Evolutionary conservation across 2,329 filamentous ascomycete species (phyloP).

Genomic region (Ophiocordyceps australis): DNA sequence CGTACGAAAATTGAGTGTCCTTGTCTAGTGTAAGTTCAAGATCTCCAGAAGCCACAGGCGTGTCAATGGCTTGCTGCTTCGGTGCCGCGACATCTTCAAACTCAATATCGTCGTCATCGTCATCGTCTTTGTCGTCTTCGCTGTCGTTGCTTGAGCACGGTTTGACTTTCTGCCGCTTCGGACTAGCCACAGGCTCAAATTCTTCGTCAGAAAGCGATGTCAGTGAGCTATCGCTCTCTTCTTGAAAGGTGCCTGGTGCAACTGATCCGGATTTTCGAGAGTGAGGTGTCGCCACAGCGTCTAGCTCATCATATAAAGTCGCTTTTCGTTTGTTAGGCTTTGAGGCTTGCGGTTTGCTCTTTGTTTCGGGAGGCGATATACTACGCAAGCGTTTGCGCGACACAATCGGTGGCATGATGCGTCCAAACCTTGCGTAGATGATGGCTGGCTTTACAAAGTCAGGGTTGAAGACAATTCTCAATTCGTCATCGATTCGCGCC

Average conservation of each 20-base stretch:
- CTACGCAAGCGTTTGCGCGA: constrained; percentile 46
- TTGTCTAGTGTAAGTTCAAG: constrained; percentile 54
- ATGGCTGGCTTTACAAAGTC: too few species aligned
- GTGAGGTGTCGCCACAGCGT: constrained; percentile 25
- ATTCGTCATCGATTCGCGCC: background rate
- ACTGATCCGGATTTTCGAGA: constrained; percentile 22
- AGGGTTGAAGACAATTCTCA: too few species aligned
- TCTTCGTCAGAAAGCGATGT: constrained; percentile 38
- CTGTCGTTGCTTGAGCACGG: constrained; percentile 9
- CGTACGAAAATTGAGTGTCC: constrained; percentile 39
- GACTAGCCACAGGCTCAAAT: constrained; percentile 25
- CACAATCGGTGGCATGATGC: constrained; percentile 48
- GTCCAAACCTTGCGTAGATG: too few species aligned
- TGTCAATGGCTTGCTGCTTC: constrained; percentile 28
- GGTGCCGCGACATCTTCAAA: constrained; percentile 48
- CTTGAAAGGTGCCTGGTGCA: constrained; percentile 23
- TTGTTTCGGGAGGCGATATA: constrained; percentile 11
- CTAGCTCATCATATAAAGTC: constrained; percentile 43
- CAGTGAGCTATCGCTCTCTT: constrained; percentile 27
- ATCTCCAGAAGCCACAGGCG: constrained; percentile 39
- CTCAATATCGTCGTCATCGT: constrained; percentile 24
- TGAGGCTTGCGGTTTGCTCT: constrained; percentile 2
- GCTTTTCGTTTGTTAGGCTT: constrained; percentile 21
- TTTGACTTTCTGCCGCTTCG: constrained; percentile 24
- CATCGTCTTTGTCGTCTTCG: constrained; percentile 23